Percentiles rank a stretch among this genome's conserved stretches.
Evolutionary conservation across 2,329 filamentous ascomycete genomes (phyloP).

Genomic region (Ophiostoma montium): DNA sequence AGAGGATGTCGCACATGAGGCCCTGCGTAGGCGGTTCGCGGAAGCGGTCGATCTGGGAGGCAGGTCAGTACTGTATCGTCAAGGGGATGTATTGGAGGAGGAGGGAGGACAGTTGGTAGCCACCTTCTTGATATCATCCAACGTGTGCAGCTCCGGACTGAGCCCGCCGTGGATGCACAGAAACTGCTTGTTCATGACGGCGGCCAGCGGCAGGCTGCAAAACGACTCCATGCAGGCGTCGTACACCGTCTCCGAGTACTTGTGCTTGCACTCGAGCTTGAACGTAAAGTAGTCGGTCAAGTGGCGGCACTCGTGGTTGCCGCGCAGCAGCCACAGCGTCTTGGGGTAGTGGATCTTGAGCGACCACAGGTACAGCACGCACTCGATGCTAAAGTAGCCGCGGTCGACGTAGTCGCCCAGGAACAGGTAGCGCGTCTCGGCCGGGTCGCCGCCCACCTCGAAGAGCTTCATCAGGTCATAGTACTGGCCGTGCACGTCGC

Average conservation of each 20-base stretch:
- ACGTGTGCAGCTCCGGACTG: constrained; percentile 87
- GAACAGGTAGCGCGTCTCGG: constrained; percentile 94
- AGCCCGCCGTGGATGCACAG: constrained; percentile 94
- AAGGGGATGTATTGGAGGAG: too few species aligned
- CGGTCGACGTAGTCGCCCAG: constrained; percentile 95
- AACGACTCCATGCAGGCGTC: constrained; percentile 98
- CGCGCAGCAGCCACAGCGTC: constrained; percentile 88
- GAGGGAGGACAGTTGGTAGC: too few species aligned
- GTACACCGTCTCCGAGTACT: constrained; percentile 92
- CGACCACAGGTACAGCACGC: constrained; percentile 92
- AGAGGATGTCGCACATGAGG: constrained; percentile 97
- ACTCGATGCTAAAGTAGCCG: constrained; percentile 99
- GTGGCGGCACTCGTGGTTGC: constrained; percentile 97
- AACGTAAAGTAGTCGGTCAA: constrained; percentile 99
- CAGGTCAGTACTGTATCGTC: too few species aligned
- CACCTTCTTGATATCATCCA: constrained; percentile 73
- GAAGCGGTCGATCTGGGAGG: constrained; percentile 95
- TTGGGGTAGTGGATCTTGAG: constrained; percentile 99
- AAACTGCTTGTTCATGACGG: constrained; percentile 99
- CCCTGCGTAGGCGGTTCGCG: constrained; percentile 93
- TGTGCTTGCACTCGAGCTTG: constrained; percentile 99
- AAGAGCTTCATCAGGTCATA: constrained; percentile 99
- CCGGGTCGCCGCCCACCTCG: constrained; percentile 90
- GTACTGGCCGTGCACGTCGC: constrained; percentile 97
- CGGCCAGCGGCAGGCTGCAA: constrained; percentile 82